phyloP scores from a whole-genome alignment of 2,329 filamentous ascomycete species.

The Arachnomyces sp. region DNA sequence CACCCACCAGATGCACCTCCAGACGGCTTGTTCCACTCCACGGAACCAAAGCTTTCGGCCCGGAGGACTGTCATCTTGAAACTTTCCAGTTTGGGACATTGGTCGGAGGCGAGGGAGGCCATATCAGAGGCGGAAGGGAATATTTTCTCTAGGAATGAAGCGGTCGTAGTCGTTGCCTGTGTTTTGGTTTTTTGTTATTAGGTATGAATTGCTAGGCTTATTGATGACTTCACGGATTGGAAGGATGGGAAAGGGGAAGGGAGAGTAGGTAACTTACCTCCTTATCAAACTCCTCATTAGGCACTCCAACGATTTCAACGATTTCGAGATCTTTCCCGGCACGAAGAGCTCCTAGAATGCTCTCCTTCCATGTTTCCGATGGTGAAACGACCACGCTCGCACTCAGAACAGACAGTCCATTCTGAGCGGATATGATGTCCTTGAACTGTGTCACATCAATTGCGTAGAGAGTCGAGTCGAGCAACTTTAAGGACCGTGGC shows the following conservation, averaged over 20 bases:
- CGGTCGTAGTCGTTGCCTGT: not conserved
- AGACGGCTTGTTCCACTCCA: constrained; percentile 7
- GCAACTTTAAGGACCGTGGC: constrained; percentile 26
- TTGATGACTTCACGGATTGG: too few relatives aligned
- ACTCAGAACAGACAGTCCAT: constrained; percentile 31
- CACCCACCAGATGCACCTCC: constrained; percentile 2
- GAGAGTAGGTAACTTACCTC: constrained; percentile 20
- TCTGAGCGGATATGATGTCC: constrained; percentile 28
- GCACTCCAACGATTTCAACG: constrained; percentile 33
- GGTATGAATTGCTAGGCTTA: not conserved
- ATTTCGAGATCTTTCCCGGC: constrained; percentile 27
- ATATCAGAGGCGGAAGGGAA: constrained; percentile 19
- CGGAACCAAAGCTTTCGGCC: constrained; percentile 12
- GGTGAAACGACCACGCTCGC: constrained; percentile 30
- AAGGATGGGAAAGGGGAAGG: not conserved
- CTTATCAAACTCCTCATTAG: constrained; percentile 30
- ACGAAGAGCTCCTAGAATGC: constrained; percentile 23
- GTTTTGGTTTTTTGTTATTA: not conserved
- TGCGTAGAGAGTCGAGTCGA: constrained; percentile 38
- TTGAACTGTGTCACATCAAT: constrained; percentile 27
- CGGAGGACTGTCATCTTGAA: constrained; percentile 33
- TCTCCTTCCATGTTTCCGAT: constrained; percentile 26
- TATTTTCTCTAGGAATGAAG: constrained; percentile 5
- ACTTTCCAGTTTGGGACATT: constrained; percentile 26
- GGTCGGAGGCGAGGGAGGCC: constrained; percentile 19